Conservation (phyloP, 1,139 yeast genomes). For the Zygoascus sp. region DNA sequence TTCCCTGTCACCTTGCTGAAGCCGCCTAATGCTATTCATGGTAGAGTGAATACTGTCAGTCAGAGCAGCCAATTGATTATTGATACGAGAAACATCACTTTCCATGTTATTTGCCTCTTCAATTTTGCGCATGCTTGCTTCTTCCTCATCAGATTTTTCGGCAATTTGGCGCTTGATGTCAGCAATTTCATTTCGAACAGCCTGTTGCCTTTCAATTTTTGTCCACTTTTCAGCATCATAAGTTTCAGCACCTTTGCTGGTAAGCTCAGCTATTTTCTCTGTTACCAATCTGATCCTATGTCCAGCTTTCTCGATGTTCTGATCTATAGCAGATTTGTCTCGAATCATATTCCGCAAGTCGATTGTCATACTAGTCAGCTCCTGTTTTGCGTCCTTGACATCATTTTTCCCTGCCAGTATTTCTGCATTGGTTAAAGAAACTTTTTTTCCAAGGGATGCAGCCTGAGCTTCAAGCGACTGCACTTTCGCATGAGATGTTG, state of each 20-base stretch:
- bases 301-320: neutral
- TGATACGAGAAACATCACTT: neutral
- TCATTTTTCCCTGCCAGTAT: slow-evolving; percentile 5
- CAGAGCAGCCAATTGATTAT: neutral
- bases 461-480: slow-evolving; percentile 4
- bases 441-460: slow-evolving; percentile 8
- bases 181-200: neutral
- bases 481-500: neutral
- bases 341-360: slow-evolving; percentile 5
- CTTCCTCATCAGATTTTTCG: slow-evolving; percentile 1
- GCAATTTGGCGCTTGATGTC: neutral
- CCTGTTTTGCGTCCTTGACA: slow-evolving; percentile 6
- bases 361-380: neutral
- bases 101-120: slow-evolving; percentile 8
- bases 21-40: neutral
- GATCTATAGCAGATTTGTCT: neutral
- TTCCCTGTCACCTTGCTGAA: slow-evolving; percentile 3
- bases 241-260: slow-evolving; percentile 5
- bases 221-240: slow-evolving; percentile 8
- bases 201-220: neutral
- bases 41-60: slow-evolving; percentile 5
- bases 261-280: neutral
- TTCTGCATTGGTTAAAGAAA: slow-evolving; percentile 14
- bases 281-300: neutral
- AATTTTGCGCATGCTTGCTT: neutral